phyloP scores from a whole-genome alignment of 768 basidiomycete species.

The Crassisporium funariophilum region DNA sequence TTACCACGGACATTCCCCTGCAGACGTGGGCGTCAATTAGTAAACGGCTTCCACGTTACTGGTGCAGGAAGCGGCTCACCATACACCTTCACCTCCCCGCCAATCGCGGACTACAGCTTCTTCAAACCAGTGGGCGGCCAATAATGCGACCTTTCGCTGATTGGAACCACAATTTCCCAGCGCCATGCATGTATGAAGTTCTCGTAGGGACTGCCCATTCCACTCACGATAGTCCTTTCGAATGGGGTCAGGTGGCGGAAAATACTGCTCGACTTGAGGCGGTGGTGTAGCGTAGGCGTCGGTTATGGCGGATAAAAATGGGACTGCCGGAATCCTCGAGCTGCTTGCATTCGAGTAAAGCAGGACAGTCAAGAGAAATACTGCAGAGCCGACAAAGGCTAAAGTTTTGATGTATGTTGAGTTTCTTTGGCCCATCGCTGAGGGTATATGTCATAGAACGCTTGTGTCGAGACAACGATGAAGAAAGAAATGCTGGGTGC shows the following conservation, averaged over 20 bases:
- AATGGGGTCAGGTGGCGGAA: slow-evolving; percentile 16
- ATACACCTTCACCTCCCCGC: slow-evolving; percentile 33
- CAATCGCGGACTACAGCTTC: slow-evolving; percentile 20
- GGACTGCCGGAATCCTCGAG: too few species aligned
- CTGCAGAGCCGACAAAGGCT: too few species aligned
- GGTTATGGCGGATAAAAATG: too few species aligned
- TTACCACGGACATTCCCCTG: slow-evolving; percentile 30
- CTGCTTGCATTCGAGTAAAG: too few species aligned
- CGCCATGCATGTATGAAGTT: slow-evolving; percentile 29
- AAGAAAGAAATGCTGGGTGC: too few species aligned
- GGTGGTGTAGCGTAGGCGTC: slow-evolving; percentile 2
- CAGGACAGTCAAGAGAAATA: too few species aligned
- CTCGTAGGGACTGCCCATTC: slow-evolving; percentile 26
- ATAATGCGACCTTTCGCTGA: slow-evolving; percentile 34
- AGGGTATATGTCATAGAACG: too few species aligned
- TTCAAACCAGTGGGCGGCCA: slow-evolving; percentile 30
- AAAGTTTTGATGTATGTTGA: too few species aligned
- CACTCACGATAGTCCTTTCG: slow-evolving; percentile 29
- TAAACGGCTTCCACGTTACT: not conserved
- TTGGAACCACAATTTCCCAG: slow-evolving; percentile 31
- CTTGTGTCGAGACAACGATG: too few species aligned
- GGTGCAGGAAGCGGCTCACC: slow-evolving; percentile 18
- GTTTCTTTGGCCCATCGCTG: too few species aligned
- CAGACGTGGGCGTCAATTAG: not conserved
- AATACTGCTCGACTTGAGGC: slow-evolving; percentile 10